Evolutionary conservation across 345 rosid species (phyloP).

Genomic region (Eucalyptus grandis): DNA sequence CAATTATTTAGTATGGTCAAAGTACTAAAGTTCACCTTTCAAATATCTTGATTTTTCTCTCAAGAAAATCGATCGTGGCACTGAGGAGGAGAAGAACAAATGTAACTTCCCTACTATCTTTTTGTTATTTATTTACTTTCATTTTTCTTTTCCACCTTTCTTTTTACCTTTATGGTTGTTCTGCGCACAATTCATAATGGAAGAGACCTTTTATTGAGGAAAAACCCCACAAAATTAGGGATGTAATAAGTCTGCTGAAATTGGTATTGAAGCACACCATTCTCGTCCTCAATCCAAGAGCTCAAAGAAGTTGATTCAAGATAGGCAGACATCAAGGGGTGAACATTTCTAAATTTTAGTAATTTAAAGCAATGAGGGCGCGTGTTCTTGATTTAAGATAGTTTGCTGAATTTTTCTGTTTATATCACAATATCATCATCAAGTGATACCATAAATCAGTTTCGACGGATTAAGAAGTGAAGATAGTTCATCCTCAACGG

Average conservation of each 20-base stretch:
- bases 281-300: background rate
- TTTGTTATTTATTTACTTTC: background rate
- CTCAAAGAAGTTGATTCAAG: background rate
- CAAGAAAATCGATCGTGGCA: background rate
- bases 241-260: background rate
- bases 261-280: background rate
- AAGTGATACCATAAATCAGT: background rate
- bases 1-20: background rate
- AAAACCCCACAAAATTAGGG: background rate
- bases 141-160: background rate
- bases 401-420: background rate
- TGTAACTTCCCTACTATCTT: background rate
- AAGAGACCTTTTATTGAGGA: background rate
- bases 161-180: background rate
- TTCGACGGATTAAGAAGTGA: background rate
- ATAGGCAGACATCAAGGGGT: background rate
- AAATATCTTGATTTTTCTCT: background rate
- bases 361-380: background rate
- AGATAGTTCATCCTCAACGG: accelerated
- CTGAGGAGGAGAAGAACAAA: background rate
- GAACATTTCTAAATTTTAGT: background rate
- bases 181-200: background rate
- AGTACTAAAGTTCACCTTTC: background rate
- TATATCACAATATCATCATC: background rate
- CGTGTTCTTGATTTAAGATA: background rate